Percentiles rank a stretch among this genome's conserved stretches.
Conservation (phyloP, 768 basidiomycete species). For the Coprinellus aureogranulatus region DNA sequence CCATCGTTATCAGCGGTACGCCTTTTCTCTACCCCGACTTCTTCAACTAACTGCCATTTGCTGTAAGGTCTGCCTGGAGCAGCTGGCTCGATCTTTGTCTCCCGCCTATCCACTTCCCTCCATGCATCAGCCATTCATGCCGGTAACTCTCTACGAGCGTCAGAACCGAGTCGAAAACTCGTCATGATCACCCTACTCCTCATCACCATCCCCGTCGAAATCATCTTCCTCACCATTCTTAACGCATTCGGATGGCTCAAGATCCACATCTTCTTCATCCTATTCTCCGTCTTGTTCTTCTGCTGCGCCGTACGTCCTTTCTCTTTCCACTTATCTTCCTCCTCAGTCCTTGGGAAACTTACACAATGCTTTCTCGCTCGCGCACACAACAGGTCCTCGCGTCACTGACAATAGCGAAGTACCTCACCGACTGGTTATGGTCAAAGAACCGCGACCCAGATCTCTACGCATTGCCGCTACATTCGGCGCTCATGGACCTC, state of each 20-base stretch:
- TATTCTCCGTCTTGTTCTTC: constrained; percentile 67
- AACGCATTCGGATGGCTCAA: constrained; percentile 74
- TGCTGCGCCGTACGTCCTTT: constrained; percentile 68
- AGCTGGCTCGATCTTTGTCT: constrained; percentile 88
- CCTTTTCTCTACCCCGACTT: constrained; percentile 9
- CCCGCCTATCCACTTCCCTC: constrained; percentile 83
- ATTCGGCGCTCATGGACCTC: constrained; percentile 86
- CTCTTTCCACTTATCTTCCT: neutral
- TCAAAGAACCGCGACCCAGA: constrained; percentile 78
- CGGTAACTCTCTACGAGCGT: constrained; percentile 19
- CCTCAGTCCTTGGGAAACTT: neutral
- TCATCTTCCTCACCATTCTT: constrained; percentile 69
- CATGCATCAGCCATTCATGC: constrained; percentile 60
- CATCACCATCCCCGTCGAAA: constrained; percentile 76
- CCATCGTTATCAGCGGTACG: constrained; percentile 83
- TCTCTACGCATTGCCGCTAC: constrained; percentile 89
- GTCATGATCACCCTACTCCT: constrained; percentile 68
- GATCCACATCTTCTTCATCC: constrained; percentile 65
- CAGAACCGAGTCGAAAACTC: constrained; percentile 45
- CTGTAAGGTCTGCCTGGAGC: constrained; percentile 85
- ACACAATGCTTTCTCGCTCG: neutral
- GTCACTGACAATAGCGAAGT: constrained; percentile 66
- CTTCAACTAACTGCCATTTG: neutral
- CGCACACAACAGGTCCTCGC: constrained; percentile 53
- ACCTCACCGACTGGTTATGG: constrained; percentile 78